Conservation (phyloP, 176 grass and related monocot genomes). For the Typha latifolia region DNA sequence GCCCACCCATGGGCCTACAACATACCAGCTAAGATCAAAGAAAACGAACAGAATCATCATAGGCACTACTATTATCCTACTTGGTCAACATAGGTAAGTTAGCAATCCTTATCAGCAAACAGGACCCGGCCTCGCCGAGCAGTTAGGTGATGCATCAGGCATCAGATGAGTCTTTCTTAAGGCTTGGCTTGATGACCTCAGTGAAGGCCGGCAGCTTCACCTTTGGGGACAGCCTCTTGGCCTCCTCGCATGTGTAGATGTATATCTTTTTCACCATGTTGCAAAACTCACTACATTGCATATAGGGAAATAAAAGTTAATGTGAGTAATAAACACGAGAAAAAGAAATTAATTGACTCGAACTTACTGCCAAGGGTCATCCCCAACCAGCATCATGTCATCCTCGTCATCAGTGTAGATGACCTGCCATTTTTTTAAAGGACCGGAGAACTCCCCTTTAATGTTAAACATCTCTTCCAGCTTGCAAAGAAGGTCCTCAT, state of each 20-base stretch:
- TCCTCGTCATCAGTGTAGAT: slow-evolving; percentile 80
- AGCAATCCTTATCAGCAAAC: slow-evolving; percentile 20
- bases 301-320: not conserved
- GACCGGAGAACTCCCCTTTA: slow-evolving; percentile 34
- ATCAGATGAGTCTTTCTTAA: slow-evolving; percentile 26
- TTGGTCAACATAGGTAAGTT: not conserved
- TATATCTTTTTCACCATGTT: slow-evolving; percentile 71
- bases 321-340: not conserved
- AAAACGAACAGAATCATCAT: not conserved
- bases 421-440: slow-evolving; percentile 57
- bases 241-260: slow-evolving; percentile 77
- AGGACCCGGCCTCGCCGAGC: slow-evolving; percentile 14
- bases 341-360: not conserved
- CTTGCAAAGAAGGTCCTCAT: slow-evolving; percentile 49
- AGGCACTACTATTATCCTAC: not conserved
- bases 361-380: slow-evolving; percentile 88
- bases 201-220: slow-evolving; percentile 23
- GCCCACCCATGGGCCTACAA: too few relatives aligned
- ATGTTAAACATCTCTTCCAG: slow-evolving; percentile 5
- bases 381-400: slow-evolving; percentile 92
- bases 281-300: slow-evolving; percentile 70
- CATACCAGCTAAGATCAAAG: not conserved
- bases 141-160: slow-evolving; percentile 12
- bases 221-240: slow-evolving; percentile 54
- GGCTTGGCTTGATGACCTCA: slow-evolving; percentile 22